Evolutionary conservation across 345 rosid species (phyloP).

Genomic region (Boechera divaricarpa): DNA sequence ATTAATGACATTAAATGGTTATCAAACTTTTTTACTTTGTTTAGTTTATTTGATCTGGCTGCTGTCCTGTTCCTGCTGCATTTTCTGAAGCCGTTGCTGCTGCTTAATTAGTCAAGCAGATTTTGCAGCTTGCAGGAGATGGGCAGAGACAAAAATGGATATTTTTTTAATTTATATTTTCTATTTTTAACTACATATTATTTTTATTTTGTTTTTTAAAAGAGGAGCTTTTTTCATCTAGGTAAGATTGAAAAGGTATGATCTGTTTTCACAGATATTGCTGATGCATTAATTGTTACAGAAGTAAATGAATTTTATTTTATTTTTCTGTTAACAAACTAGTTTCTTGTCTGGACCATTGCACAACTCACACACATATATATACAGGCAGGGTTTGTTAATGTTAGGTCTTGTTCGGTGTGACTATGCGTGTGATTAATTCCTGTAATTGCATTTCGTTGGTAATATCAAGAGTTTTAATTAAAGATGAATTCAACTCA

Average conservation of each 20-base stretch:
- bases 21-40: conserved; percentile 27
- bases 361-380: conserved; percentile 8
- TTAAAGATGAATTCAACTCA: background rate
- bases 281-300: conserved; percentile 39
- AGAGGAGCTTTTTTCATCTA: conserved; percentile 3
- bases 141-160: conserved; percentile 34
- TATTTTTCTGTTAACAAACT: conserved; percentile 25
- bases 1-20: conserved; percentile 30
- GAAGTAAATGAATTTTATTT: conserved; percentile 11
- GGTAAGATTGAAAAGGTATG: conserved; percentile 37
- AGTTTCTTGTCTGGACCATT: conserved; percentile 37
- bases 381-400: conserved; percentile 18
- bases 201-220: background rate
- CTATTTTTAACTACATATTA: background rate
- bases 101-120: conserved; percentile 44
- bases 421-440: conserved; percentile 32
- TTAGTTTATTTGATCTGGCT: conserved; percentile 42
- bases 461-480: background rate
- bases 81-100: conserved; percentile 40
- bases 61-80: conserved; percentile 38
- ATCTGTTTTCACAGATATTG: conserved; percentile 36
- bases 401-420: conserved; percentile 38
- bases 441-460: background rate
- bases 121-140: conserved; percentile 43
- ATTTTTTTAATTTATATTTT: background rate